A percentile compares a stretch with the other conserved stretches of the same genome.
Conservation (phyloP, 176 grass and related monocot species). For the Zizania latifolia region DNA sequence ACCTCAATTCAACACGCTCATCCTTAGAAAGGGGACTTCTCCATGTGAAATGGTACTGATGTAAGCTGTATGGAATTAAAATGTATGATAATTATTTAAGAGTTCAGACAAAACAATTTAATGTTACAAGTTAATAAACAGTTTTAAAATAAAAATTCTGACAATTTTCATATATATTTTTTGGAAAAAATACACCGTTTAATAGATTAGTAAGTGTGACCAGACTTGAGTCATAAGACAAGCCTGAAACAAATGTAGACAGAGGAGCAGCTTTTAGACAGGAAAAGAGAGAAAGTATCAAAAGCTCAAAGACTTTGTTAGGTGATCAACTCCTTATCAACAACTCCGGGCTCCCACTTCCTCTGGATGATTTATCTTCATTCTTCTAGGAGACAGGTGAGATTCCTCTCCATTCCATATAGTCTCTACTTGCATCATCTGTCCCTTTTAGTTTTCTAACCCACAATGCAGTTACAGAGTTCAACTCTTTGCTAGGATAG, state of each 20-base stretch:
- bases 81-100: too few relatives aligned
- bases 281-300: conserved; percentile 14
- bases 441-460: conserved; percentile 5
- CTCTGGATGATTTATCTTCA: conserved; percentile 13
- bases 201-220: too few relatives aligned
- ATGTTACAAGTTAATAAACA: too few relatives aligned
- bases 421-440: conserved; percentile 4
- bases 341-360: conserved; percentile 14
- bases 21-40: conserved; percentile 10
- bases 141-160: too few relatives aligned
- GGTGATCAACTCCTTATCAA: conserved; percentile 36
- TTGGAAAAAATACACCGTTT: too few relatives aligned
- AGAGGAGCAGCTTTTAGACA: not conserved
- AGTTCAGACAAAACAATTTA: too few relatives aligned
- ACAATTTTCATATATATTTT: too few relatives aligned
- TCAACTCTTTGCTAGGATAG: not conserved
- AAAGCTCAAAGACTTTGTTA: conserved; percentile 21
- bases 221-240: too few relatives aligned
- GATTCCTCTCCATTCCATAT: conserved; percentile 15
- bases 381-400: too few relatives aligned
- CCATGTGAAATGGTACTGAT: too few relatives aligned
- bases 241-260: too few relatives aligned
- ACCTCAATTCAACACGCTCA: conserved; percentile 34
- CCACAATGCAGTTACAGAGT: not conserved
- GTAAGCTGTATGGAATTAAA: too few relatives aligned